These are phyloP conservation scores for Rhodofomes roseus DNA, from an alignment of 1,284 basidiomycete genomes.

Conservation along the genomic window DNA sequence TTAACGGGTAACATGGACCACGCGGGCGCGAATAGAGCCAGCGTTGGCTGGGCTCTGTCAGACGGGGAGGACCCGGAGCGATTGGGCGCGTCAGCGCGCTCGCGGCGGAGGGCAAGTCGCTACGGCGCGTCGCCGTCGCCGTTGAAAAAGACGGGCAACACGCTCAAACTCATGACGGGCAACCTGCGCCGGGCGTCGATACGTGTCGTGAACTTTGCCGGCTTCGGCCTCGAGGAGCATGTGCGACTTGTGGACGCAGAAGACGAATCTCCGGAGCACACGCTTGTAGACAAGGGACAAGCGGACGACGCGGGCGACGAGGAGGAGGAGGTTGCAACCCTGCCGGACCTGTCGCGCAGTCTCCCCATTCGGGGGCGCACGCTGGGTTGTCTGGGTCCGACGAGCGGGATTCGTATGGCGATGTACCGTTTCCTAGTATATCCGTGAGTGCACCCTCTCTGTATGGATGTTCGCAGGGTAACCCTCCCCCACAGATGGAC, in stretches of 20 bases:
- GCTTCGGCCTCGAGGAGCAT: slow-evolving; percentile 57
- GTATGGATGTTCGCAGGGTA: neutral
- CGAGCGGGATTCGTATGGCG: slow-evolving; percentile 56
- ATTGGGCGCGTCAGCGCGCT: slow-evolving; percentile 34
- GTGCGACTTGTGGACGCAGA: slow-evolving; percentile 48
- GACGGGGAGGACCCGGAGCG: slow-evolving; percentile 27
- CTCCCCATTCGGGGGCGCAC: slow-evolving; percentile 76
- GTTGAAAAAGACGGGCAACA: slow-evolving; percentile 53
- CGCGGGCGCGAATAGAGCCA: slow-evolving; percentile 26
- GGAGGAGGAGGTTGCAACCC: slow-evolving; percentile 26
- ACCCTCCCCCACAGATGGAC: slow-evolving; percentile 59
- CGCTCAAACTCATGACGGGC: slow-evolving; percentile 54
- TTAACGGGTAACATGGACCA: slow-evolving; percentile 50
- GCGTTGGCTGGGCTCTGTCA: slow-evolving; percentile 21
- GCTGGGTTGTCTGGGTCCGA: slow-evolving; percentile 73
- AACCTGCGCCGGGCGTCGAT: slow-evolving; percentile 70
- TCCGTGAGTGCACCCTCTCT: slow-evolving; percentile 42
- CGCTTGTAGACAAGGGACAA: slow-evolving; percentile 23
- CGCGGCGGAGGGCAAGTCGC: slow-evolving; percentile 41
- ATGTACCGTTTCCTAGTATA: slow-evolving; percentile 70
- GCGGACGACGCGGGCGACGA: slow-evolving; percentile 27
- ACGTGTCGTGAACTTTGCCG: slow-evolving; percentile 81
- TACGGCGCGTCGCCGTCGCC: slow-evolving; percentile 53
- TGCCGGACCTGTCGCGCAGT: slow-evolving; percentile 43
- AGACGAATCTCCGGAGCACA: neutral